These are phyloP conservation scores for Candida dendrica DNA, from an alignment of 805 yeast species.

Conservation along the genomic window DNA sequence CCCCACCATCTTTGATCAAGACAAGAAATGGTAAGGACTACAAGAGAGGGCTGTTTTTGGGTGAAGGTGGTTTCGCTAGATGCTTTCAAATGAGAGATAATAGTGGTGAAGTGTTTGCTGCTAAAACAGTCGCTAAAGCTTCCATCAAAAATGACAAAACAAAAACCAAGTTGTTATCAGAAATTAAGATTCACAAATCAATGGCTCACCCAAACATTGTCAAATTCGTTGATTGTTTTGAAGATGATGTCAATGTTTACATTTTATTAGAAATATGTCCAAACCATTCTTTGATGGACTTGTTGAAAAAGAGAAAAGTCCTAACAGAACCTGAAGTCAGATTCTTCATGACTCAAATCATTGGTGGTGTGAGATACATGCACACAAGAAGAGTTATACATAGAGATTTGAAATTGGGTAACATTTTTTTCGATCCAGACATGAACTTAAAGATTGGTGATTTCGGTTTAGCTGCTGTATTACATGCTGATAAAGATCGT, in stretches of 20 bases:
- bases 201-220: slow-evolving; percentile 87
- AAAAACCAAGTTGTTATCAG: slow-evolving; percentile 73
- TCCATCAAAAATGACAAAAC: slow-evolving; percentile 90
- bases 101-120: slow-evolving; percentile 82
- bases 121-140: slow-evolving; percentile 95
- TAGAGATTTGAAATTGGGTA: slow-evolving; percentile 92
- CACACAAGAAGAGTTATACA: slow-evolving; percentile 91
- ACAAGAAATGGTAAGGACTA: slow-evolving; percentile 84
- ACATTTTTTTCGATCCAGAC: slow-evolving; percentile 86
- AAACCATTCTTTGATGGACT: slow-evolving; percentile 89
- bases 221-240: slow-evolving; percentile 92
- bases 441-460: slow-evolving; percentile 97
- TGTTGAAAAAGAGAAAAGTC: slow-evolving; percentile 76
- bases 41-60: slow-evolving; percentile 83
- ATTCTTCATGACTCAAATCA: slow-evolving; percentile 80
- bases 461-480: slow-evolving; percentile 96
- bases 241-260: slow-evolving; percentile 91
- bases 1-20: slow-evolving; percentile 91
- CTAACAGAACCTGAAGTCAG: slow-evolving; percentile 90
- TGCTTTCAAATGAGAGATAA: slow-evolving; percentile 96
- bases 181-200: slow-evolving; percentile 89
- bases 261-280: slow-evolving; percentile 92
- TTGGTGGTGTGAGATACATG: slow-evolving; percentile 90
- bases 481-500: slow-evolving; percentile 62
- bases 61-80: slow-evolving; percentile 98